These are phyloP conservation scores for Penicillium lagena DNA, from an alignment of 495 filamentous ascomycete species.

Conservation along the genomic window DNA sequence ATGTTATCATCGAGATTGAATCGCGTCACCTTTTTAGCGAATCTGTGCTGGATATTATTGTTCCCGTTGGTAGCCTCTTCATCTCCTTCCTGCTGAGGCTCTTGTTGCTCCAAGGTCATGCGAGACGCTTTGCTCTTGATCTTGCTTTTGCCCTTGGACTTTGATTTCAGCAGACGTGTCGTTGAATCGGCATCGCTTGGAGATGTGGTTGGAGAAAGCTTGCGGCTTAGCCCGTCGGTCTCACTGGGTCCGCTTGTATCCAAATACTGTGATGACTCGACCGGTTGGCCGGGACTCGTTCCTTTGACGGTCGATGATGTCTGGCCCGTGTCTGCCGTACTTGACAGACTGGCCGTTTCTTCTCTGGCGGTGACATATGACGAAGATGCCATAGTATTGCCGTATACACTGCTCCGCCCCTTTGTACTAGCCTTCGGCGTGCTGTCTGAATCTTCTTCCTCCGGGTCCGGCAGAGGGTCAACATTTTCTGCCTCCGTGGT, in stretches of 20 bases:
- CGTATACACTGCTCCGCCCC: conserved; percentile 2
- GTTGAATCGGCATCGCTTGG: conserved; percentile 34
- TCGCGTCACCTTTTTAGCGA: conserved; percentile 25
- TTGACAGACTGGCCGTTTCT: conserved; percentile 1
- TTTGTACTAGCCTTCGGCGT: conserved; percentile 2
- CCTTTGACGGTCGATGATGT: conserved; percentile 10
- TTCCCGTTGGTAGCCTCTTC: too few relatives aligned
- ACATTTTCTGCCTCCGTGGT: conserved; percentile 1
- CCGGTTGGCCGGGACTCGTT: not conserved
- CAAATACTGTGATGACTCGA: conserved; percentile 12
- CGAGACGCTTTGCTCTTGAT: conserved; percentile 20
- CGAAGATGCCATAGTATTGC: conserved; percentile 12
- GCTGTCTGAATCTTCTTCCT: conserved; percentile 12
- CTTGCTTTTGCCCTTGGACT: conserved; percentile 21
- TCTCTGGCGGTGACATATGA: conserved; percentile 30
- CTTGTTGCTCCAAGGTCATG: conserved; percentile 23
- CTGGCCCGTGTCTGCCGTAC: conserved; percentile 6
- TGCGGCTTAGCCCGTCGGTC: conserved; percentile 13
- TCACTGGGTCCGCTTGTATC: conserved; percentile 12
- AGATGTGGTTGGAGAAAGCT: conserved; percentile 6
- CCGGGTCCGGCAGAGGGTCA: conserved; percentile 4
- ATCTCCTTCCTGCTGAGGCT: conserved; percentile 26
- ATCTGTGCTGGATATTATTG: conserved; percentile 4
- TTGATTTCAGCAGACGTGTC: conserved; percentile 23
- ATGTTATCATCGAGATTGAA: conserved; percentile 44